A percentile compares a stretch with the other conserved stretches of the same genome.
Evolutionary conservation across 192 early-diverging fungal genomes (phyloP).

Genomic region (Coemansia sp.): DNA sequence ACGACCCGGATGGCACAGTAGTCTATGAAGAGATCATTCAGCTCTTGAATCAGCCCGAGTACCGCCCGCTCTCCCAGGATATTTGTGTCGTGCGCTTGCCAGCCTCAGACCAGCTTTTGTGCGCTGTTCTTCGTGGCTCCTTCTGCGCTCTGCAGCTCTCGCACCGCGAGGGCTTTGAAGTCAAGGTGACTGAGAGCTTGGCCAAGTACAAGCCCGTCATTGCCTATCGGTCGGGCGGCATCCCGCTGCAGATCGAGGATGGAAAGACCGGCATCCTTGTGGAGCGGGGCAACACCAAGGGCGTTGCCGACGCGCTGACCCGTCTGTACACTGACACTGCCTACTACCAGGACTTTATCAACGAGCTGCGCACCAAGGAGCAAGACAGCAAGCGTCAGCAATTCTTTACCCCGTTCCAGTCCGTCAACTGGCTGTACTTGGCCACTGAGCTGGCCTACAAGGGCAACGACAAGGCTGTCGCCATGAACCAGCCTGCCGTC

Average conservation of each 20-base stretch:
- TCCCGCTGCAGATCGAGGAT: conserved; percentile 76
- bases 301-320: conserved; percentile 62
- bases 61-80: conserved; percentile 54
- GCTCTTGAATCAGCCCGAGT: conserved; percentile 53
- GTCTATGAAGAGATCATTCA: conserved; percentile 61
- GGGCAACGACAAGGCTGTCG: conserved; percentile 36
- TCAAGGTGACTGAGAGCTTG: conserved; percentile 79
- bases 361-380: conserved; percentile 51
- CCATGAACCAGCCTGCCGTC: conserved; percentile 30
- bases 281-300: conserved; percentile 58
- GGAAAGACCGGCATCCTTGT: conserved; percentile 68
- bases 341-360: conserved; percentile 56
- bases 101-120: conserved; percentile 77
- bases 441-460: conserved; percentile 57
- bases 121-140: conserved; percentile 68
- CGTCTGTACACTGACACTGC: conserved; percentile 58
- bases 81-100: conserved; percentile 66
- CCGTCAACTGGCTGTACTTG: conserved; percentile 74
- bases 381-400: conserved; percentile 62
- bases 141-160: conserved; percentile 75
- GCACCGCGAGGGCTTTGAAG: conserved; percentile 80
- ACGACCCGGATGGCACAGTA: conserved; percentile 77
- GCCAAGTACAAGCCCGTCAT: conserved; percentile 68
- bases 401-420: conserved; percentile 66
- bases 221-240: conserved; percentile 68